A percentile compares a stretch with the other conserved stretches of the same genome.
Conservation (phyloP, 495 filamentous ascomycete genomes). For the Hyaloscypha variabilis region DNA sequence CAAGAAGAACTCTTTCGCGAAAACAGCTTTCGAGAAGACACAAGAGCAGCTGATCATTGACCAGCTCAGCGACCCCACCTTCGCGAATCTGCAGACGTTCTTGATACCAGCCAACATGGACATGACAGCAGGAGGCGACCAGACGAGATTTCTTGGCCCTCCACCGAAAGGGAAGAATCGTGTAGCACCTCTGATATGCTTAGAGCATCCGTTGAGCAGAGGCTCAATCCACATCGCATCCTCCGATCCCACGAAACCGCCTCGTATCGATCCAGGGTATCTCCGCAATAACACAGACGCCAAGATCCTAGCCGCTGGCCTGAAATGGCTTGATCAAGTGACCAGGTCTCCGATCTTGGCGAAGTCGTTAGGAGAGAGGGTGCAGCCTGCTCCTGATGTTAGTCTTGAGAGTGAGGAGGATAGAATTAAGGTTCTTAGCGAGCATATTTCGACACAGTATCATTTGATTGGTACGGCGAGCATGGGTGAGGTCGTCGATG, state of each 20-base stretch:
- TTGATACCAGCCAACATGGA: slow-evolving; percentile 15
- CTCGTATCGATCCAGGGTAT: neutral
- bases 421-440: slow-evolving; percentile 3
- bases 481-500: slow-evolving; percentile 47
- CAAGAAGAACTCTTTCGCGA: neutral
- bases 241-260: neutral
- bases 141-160: slow-evolving; percentile 5
- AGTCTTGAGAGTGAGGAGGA: slow-evolving; percentile 10
- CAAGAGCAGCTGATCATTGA: slow-evolving; percentile 5
- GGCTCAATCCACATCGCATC: neutral
- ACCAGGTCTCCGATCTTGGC: neutral
- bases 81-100: slow-evolving; percentile 13
- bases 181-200: slow-evolving; percentile 2
- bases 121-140: slow-evolving; percentile 4
- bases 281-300: neutral
- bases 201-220: neutral
- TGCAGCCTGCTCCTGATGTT: slow-evolving; percentile 1
- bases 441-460: slow-evolving; percentile 17
- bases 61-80: slow-evolving; percentile 7
- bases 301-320: slow-evolving; percentile 7
- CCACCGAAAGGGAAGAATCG: slow-evolving; percentile 9
- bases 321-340: slow-evolving; percentile 9
- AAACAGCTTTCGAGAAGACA: slow-evolving; percentile 7
- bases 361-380: neutral
- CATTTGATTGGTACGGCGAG: slow-evolving; percentile 39